These are phyloP conservation scores for Cryptococcus hybrid DNA, from an alignment of 1,284 basidiomycete species.

Conservation along the genomic window DNA sequence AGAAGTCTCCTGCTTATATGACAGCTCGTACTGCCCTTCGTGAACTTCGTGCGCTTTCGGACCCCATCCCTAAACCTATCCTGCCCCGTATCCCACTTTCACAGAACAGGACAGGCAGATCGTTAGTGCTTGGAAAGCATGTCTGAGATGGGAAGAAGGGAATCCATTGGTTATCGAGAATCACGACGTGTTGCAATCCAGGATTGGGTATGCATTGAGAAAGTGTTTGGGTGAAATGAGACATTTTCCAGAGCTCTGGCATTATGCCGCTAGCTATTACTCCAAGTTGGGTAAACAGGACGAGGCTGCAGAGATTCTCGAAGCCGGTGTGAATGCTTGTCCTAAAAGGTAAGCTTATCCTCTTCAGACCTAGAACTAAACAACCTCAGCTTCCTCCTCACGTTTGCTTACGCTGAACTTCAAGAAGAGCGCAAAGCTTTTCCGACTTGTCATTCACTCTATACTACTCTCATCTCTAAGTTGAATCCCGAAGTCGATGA, in stretches of 20 bases:
- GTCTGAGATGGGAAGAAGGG: slow-evolving; percentile 92
- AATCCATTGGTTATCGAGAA: slow-evolving; percentile 92
- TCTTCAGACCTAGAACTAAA: not conserved
- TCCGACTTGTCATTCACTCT: slow-evolving; percentile 65
- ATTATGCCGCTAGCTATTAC: slow-evolving; percentile 84
- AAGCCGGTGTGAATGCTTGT: slow-evolving; percentile 84
- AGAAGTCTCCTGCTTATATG: slow-evolving; percentile 82
- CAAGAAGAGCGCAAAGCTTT: slow-evolving; percentile 68
- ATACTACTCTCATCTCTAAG: slow-evolving; percentile 66
- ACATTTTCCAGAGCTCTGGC: slow-evolving; percentile 96
- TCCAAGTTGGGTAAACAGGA: slow-evolving; percentile 70
- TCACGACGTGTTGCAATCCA: slow-evolving; percentile 60
- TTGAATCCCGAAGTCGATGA: slow-evolving; percentile 71
- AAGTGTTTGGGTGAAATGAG: slow-evolving; percentile 82
- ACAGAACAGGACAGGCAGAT: slow-evolving; percentile 67
- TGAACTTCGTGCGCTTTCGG: slow-evolving; percentile 69
- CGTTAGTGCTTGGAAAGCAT: slow-evolving; percentile 82
- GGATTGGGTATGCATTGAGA: slow-evolving; percentile 79
- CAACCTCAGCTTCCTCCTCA: slow-evolving; percentile 70
- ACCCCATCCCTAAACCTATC: slow-evolving; percentile 60
- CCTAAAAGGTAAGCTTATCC: slow-evolving; percentile 62
- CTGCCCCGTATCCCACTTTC: slow-evolving; percentile 76
- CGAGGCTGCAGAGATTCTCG: slow-evolving; percentile 76
- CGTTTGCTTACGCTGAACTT: slow-evolving; percentile 83
- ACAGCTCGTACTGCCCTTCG: slow-evolving; percentile 86